Percentiles rank a stretch among this genome's conserved stretches.
phyloP scores from a whole-genome alignment of 2,329 filamentous ascomycete species.

The Ophiocordyceps unilateralis region DNA sequence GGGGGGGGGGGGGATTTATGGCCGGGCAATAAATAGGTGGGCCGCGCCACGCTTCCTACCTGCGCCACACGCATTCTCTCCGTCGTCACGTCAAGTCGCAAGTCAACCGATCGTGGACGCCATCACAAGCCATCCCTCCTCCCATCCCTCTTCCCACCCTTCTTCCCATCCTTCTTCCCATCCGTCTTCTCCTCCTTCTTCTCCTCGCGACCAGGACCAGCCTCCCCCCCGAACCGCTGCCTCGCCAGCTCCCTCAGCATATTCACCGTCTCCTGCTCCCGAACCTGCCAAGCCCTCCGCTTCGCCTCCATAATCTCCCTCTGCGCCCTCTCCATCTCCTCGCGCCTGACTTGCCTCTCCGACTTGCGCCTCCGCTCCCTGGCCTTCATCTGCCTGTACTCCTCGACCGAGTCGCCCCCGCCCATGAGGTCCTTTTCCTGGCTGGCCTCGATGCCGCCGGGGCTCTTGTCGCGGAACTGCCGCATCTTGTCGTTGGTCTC shows the following conservation, averaged over 20 bases:
- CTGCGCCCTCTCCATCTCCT: slow-evolving; percentile 62
- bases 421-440: slow-evolving; percentile 67
- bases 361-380: slow-evolving; percentile 58
- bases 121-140: not conserved
- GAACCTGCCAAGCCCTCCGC: slow-evolving; percentile 48
- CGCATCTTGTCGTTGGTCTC: slow-evolving; percentile 57
- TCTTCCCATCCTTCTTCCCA: not conserved
- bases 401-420: slow-evolving; percentile 43
- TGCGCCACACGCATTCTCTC: too few species aligned
- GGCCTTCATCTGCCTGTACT: slow-evolving; percentile 51
- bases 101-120: not conserved
- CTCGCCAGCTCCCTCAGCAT: slow-evolving; percentile 65
- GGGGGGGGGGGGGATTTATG: too few species aligned
- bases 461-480: slow-evolving; percentile 52
- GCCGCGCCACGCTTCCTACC: not conserved
- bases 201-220: too few species aligned
- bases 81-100: not conserved
- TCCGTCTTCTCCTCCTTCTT: not conserved
- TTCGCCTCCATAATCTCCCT: slow-evolving; percentile 67
- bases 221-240: slow-evolving; percentile 52
- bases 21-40: too few species aligned
- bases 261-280: slow-evolving; percentile 72
- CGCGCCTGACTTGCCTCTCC: slow-evolving; percentile 65
- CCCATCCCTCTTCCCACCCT: too few species aligned
- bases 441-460: slow-evolving; percentile 36